Conservation (phyloP, 441 rosid genomes). For the Pelargonium cotyledonis region DNA sequence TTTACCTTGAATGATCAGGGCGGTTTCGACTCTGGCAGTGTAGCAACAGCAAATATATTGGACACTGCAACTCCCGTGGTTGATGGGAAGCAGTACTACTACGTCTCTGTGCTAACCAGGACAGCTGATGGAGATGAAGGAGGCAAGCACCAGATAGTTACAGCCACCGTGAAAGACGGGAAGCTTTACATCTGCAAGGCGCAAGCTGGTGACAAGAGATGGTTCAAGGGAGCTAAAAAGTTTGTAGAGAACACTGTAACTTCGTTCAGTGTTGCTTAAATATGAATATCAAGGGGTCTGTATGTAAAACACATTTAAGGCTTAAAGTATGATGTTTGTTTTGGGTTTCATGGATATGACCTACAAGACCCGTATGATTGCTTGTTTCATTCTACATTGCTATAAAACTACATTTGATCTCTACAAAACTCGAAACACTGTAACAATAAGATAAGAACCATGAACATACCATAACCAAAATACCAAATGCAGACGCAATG, state of each 20-base stretch:
- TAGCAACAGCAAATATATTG: constrained; percentile 84
- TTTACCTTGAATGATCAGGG: constrained; percentile 38
- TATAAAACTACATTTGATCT: too few species aligned
- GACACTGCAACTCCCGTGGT: constrained; percentile 38
- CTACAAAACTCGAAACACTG: too few species aligned
- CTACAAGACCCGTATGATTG: too few species aligned
- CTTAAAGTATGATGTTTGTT: not conserved
- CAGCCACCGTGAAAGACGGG: constrained; percentile 71
- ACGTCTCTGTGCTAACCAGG: constrained; percentile 68
- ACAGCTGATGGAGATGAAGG: constrained; percentile 98
- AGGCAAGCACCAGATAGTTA: constrained; percentile 80
- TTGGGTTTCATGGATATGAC: too few species aligned
- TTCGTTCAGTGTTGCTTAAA: constrained; percentile 89
- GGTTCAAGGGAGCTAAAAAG: constrained; percentile 95
- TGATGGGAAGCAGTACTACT: constrained; percentile 57
- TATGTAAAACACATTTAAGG: constrained; percentile 21
- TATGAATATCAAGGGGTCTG: constrained; percentile 1
- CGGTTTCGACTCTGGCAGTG: constrained; percentile 64
- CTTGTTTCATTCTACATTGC: too few species aligned
- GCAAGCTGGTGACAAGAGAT: constrained; percentile 98
- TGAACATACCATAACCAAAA: too few species aligned
- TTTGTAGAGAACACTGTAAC: constrained; percentile 61
- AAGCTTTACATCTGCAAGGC: constrained; percentile 96
- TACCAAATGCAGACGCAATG: too few species aligned
- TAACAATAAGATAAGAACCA: too few species aligned